phyloP scores from a whole-genome alignment of 768 basidiomycete genomes.

The Suillus clintonianus region DNA sequence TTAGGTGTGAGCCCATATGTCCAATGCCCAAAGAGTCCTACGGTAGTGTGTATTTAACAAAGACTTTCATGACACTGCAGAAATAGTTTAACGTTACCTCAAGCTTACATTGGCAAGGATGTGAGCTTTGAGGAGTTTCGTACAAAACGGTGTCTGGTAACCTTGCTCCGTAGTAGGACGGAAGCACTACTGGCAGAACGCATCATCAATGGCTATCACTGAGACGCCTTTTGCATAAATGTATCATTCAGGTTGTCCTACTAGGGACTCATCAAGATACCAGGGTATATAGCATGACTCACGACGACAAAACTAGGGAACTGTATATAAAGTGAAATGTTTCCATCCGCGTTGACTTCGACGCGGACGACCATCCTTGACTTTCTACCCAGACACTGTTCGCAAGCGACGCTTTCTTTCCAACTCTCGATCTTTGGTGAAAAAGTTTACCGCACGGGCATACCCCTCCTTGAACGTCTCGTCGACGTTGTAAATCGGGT shows the following conservation, averaged over 20 bases:
- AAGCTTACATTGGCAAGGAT: too few species aligned
- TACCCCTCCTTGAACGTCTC: conserved; percentile 26
- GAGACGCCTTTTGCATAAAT: too few species aligned
- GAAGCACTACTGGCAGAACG: too few species aligned
- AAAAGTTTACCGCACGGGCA: conserved; percentile 27
- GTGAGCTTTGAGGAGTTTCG: too few species aligned
- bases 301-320: conserved; percentile 1
- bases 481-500: conserved; percentile 15
- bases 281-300: background rate
- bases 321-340: background rate
- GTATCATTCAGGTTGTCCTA: background rate
- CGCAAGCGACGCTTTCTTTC: background rate
- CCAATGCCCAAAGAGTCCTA: too few species aligned
- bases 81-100: too few species aligned
- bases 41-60: too few species aligned
- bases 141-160: too few species aligned
- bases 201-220: too few species aligned
- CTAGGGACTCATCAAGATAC: background rate
- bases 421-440: conserved; percentile 11
- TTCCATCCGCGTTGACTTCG: background rate
- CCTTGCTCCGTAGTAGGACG: too few species aligned
- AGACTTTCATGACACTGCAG: too few species aligned
- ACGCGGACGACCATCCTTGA: background rate
- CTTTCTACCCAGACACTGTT: background rate
- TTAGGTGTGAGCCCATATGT: too few species aligned